phyloP scores from a whole-genome alignment of 2,329 filamentous ascomycete genomes.

The Madurella fahalii region DNA sequence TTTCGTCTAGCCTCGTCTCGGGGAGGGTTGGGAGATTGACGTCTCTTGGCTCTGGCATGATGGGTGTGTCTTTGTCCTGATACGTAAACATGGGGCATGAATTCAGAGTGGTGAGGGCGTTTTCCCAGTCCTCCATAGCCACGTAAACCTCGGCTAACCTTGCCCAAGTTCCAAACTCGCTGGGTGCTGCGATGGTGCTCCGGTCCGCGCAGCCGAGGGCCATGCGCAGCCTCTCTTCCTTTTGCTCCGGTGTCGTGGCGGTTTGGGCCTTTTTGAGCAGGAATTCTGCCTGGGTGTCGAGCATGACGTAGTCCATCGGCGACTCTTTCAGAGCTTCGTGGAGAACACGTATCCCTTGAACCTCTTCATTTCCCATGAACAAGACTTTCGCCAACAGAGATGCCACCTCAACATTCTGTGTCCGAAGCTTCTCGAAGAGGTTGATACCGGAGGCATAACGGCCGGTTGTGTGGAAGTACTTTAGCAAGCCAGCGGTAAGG shows the following conservation, averaged over 20 bases:
- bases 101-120: slow-evolving; percentile 90
- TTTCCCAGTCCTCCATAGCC: slow-evolving; percentile 90
- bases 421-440: slow-evolving; percentile 90
- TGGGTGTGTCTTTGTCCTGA: slow-evolving; percentile 92
- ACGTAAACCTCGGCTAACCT: slow-evolving; percentile 91
- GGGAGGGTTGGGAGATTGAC: slow-evolving; percentile 82
- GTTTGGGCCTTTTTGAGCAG: slow-evolving; percentile 74
- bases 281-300: slow-evolving; percentile 92
- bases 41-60: slow-evolving; percentile 89
- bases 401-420: slow-evolving; percentile 87
- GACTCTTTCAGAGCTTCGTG: slow-evolving; percentile 85
- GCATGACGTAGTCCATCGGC: slow-evolving; percentile 95
- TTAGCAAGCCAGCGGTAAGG: slow-evolving; percentile 84
- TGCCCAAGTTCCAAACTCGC: slow-evolving; percentile 97
- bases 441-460: slow-evolving; percentile 95
- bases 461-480: slow-evolving; percentile 93
- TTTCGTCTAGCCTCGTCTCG: slow-evolving; percentile 90
- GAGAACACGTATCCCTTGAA: slow-evolving; percentile 85
- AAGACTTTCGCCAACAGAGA: slow-evolving; percentile 87
- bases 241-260: slow-evolving; percentile 50
- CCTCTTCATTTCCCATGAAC: slow-evolving; percentile 93
- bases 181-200: slow-evolving; percentile 90
- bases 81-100: slow-evolving; percentile 99
- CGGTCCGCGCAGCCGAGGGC: slow-evolving; percentile 91
- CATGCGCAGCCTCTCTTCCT: slow-evolving; percentile 70